Base-by-base conservation (phyloP, 176 grass and related monocot species). In the Musa beccarii region DNA sequence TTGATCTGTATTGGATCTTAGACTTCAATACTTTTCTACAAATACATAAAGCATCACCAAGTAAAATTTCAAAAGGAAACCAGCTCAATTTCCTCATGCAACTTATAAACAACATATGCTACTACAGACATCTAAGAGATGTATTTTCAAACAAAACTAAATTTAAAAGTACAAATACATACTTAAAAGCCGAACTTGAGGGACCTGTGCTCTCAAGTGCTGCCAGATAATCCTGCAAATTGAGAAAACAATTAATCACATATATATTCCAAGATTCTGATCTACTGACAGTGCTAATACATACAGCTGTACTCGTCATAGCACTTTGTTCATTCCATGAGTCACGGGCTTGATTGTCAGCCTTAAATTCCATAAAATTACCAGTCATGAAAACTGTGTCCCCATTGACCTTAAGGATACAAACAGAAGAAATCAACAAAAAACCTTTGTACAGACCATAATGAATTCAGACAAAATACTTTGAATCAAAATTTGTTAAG, bases 301-400 rank as follows among this genome's bases (percentile, higher is more conserved):
- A 75, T 92, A 99, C 91, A 80, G 86, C 84, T 80, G 96, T 99
- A 80, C 79, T 93, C 9, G 86, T 92, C 86, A 92, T 92, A 66
- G 89, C 88, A 69, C 91, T 89, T 23, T 94, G 96, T 77, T 99
- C 84, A 78, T 99, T 95, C 91, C 91, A 99, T 17, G 86, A 98
- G 57, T 95, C 96, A 78, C 83, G 93, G 78, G 79, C 86, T 59
- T 80, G 83, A 43, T 79, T 86, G 76, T 99, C 89, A 72, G 86
- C 85, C 65, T 83, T 94, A 82, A 99, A 99, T 85, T 83, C 83
- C 0, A 81, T 89, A 79, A 99, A 99, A 81, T 92, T 94, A 49
- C 96, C 86, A 72, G 91, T 95, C 81, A 99, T 61, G 69, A 99
- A 99, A 84, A 86, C 86, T 19, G 90, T 92, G 87, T 99, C 88